A percentile compares a stretch with the other conserved stretches of the same genome.
phyloP scores from a whole-genome alignment of 1,139 yeast genomes.

The Protomyces gravidus region DNA sequence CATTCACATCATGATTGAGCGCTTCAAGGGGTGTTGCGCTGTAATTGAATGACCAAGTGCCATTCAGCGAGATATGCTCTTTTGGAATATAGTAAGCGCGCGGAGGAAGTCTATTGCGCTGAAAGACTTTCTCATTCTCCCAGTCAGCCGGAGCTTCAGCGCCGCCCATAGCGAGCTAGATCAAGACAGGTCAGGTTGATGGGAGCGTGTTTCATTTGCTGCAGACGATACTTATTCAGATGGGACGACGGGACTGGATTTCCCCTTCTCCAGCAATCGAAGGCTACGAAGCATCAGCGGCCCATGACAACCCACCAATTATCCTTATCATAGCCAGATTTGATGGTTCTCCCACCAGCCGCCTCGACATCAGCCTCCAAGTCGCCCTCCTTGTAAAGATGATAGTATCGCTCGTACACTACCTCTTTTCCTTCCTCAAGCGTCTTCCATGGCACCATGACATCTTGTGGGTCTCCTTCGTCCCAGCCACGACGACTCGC shows the following conservation, averaged over 20 bases:
- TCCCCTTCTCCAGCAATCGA: too few species aligned
- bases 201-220: too few species aligned
- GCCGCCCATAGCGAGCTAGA: background rate
- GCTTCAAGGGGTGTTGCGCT: conserved; percentile 37
- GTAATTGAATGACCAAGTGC: conserved; percentile 41
- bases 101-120: conserved; percentile 36
- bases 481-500: conserved; percentile 80
- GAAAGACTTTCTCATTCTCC: conserved; percentile 36
- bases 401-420: conserved; percentile 81
- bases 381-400: conserved; percentile 78
- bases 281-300: too few species aligned
- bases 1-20: conserved; percentile 35
- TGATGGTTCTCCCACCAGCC: conserved; percentile 66
- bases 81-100: conserved; percentile 38
- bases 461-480: conserved; percentile 87
- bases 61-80: conserved; percentile 37
- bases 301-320: conserved; percentile 73
- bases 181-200: too few species aligned
- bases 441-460: conserved; percentile 88
- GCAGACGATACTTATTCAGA: too few species aligned
- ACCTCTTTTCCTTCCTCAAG: conserved; percentile 39
- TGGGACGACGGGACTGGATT: too few species aligned
- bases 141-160: conserved; percentile 37
- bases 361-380: conserved; percentile 59
- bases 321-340: conserved; percentile 83